Evolutionary conservation across 2,329 filamentous ascomycete species (phyloP).

Genomic region (Fusarium brevicatenulatum): DNA sequence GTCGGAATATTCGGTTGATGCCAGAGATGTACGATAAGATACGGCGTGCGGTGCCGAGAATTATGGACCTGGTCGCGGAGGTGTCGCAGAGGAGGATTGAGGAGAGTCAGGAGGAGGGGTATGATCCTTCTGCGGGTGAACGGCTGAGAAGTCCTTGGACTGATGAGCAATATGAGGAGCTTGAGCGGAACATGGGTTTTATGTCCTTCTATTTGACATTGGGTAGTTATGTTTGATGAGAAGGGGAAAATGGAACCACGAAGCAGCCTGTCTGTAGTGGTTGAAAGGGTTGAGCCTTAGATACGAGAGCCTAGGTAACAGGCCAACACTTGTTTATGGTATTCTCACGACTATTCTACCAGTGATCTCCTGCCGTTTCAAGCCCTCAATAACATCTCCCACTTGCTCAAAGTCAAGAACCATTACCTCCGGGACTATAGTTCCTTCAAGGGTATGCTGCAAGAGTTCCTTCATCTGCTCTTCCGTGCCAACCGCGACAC

Average conservation of each 20-base stretch:
- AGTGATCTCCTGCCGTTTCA: conserved; percentile 17
- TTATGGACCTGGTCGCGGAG: neutral
- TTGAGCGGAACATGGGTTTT: neutral
- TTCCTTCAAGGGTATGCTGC: neutral
- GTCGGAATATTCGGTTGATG: neutral
- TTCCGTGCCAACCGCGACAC: conserved; percentile 35
- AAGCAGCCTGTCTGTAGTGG: neutral
- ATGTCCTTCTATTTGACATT: neutral
- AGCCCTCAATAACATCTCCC: neutral
- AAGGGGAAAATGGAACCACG: neutral
- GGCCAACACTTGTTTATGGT: neutral
- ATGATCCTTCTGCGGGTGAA: neutral
- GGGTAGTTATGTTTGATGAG: neutral
- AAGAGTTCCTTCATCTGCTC: conserved; percentile 32
- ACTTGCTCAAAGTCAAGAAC: conserved; percentile 23
- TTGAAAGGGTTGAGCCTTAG: neutral
- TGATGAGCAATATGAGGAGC: accelerated
- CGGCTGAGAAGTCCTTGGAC: neutral
- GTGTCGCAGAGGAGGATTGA: neutral
- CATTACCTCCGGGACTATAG: conserved; percentile 4
- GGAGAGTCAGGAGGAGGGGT: neutral
- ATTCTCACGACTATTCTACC: conserved; percentile 35
- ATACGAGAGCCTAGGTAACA: neutral
- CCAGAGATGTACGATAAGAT: neutral
- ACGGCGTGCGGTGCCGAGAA: neutral